Base-by-base conservation (phyloP, 164 flowering plant species). In the Vitis vinifera region DNA sequence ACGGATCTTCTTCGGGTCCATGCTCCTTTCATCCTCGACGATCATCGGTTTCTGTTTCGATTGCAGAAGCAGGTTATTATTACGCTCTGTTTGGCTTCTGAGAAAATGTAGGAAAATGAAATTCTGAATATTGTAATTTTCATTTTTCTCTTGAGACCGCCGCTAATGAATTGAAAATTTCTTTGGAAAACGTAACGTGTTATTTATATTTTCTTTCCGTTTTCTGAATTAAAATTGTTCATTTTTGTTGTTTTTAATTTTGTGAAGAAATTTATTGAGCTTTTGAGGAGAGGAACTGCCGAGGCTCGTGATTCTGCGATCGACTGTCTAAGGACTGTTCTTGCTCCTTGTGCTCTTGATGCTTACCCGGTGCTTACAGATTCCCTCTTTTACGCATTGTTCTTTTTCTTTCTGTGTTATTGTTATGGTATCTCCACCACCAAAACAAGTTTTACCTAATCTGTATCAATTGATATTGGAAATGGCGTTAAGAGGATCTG, bases 291-390 rank as follows among this genome's bases (percentile, higher is more conserved):
- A 80, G 99, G 97, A n/a, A 87, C 89, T 2, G 64, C 55, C 0
- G 79, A 85, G 72, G 95, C 82, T 77, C 94, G 94, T 9, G 85
- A 84, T 68, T 78, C 87, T 52, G 99, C 99, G 10, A 89, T 95
- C 63, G 53, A 82, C 49, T 95, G 93, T 71, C 62, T 86, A 75
- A 83, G 97, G 71, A 88, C 80, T 0, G 79, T 86, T 51, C 89
- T 95, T 13, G 98, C 99, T 68, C 98, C 99, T 37, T 91, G 97
- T 75, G 99, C 99, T 37, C 91, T 93, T 12, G 93, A 89, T 76
- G 98, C 99, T 4, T 96, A 96, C 68, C 99, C 99, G 81, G 99
- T 95, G 88, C 2, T 65, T 29, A 3, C 53, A 12, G n/a, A 53
- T 58, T 68, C 9, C 1, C 3, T 29, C 61, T 15, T 14, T 1